Evolutionary conservation across 2,329 filamentous ascomycete genomes (phyloP), one percentile per base, ranked within the genome.

Genomic region (Trichophyton benhamiae): DNA sequence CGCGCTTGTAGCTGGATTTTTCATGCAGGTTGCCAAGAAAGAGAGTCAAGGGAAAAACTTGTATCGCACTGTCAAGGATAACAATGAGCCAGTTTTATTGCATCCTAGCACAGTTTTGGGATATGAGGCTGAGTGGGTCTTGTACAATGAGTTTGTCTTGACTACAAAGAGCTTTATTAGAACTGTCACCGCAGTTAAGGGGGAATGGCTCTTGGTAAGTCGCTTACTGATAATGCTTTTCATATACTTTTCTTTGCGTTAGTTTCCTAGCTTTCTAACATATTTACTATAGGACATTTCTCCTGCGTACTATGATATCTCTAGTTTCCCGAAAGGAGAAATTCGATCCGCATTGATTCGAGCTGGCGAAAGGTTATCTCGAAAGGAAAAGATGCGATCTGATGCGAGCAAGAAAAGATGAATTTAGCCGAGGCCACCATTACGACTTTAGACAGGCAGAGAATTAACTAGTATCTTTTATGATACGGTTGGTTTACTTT

Each of bases 11-110:
- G 83, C 91, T 0, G 94, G 95, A 38, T 99, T 99, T 82, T 99
- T 99, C 81, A 99, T 99, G 94, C 94, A 99, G 74, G 89, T 97
- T 22, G 95, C 94, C 63, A 96, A 95, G 84, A 90, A 88, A 72
- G 91, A 97, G 71, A 84, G 83, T 59, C 86, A 83, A 33, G 88
- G 89, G 71, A 97, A 97, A 80, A 76, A 67, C 64, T 84, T 89
- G 48, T 99, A 99, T 77, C 85, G 87, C 65, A 99, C 94, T 1
- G 87, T 99, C 73, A 99, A 97, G 79, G 95, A 99, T 71, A 67
- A 67, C 62, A 88, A 96, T 70, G 92, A 97, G 77, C 87, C 84
- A 55, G 94, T 99, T 53, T 81, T 96, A 68, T 82, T 99, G 63
- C 94, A 99, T 76, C 94, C 94, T 1, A 94, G 89, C 66, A 96